A percentile compares a stretch with the other conserved stretches of the same genome.
Conservation (phyloP, 345 rosid species). For the Lenwebbia sp. region DNA sequence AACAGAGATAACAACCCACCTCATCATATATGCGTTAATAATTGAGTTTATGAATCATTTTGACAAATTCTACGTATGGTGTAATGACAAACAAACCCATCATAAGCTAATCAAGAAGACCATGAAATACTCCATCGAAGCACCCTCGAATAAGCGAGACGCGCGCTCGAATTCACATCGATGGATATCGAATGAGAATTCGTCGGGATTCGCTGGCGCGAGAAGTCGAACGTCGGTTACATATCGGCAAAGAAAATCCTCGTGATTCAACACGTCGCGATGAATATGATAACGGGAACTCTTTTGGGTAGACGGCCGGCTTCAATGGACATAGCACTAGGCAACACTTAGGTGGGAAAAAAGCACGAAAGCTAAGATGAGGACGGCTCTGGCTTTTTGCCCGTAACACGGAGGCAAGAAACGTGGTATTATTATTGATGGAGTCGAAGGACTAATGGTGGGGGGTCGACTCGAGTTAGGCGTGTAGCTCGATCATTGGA, state of each 20-base stretch:
- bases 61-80: too few species aligned
- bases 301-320: background rate
- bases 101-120: background rate
- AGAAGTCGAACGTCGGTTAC: background rate
- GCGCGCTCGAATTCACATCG: background rate
- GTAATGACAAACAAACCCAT: background rate
- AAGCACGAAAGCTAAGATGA: background rate
- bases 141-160: background rate
- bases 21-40: too few species aligned
- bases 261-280: background rate
- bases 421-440: background rate
- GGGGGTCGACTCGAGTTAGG: background rate
- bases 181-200: background rate
- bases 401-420: background rate
- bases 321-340: background rate
- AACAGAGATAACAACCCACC: too few species aligned
- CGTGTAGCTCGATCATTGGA: background rate
- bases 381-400: background rate
- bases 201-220: background rate
- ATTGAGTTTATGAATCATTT: too few species aligned
- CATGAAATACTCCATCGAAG: background rate
- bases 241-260: background rate
- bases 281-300: background rate
- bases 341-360: background rate
- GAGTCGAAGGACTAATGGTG: background rate